Evolutionary conservation across 768 basidiomycete genomes (phyloP).

Genomic region (Boletus pseudo-olivaceus): DNA sequence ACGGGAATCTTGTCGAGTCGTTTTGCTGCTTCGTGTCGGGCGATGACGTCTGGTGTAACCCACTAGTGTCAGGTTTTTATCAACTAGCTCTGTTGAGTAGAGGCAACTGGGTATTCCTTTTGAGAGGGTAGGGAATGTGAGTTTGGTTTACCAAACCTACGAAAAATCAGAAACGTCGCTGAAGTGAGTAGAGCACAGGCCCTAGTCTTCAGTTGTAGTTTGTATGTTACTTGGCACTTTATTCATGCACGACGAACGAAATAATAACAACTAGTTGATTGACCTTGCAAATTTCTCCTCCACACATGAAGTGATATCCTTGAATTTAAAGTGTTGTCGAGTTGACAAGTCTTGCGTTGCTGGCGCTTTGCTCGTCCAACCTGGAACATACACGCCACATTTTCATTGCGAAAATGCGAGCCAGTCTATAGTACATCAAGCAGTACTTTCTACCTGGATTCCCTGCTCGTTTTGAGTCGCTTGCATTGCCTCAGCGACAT

Average conservation of each 20-base stretch:
- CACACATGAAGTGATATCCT: no score
- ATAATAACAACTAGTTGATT: no score
- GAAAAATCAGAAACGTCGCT: neutral
- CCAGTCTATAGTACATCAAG: slow-evolving; percentile 9
- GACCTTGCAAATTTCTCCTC: no score
- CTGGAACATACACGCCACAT: neutral
- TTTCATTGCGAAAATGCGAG: neutral
- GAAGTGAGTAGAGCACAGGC: neutral
- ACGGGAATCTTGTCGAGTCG: neutral
- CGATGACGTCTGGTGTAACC: neutral
- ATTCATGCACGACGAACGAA: no score
- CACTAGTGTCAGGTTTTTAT: neutral
- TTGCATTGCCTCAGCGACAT: slow-evolving; percentile 20
- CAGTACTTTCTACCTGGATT: slow-evolving; percentile 18
- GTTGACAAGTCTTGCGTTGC: neutral
- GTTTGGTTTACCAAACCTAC: neutral
- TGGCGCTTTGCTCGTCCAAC: neutral
- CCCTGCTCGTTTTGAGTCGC: slow-evolving; percentile 22
- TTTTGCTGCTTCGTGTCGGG: neutral
- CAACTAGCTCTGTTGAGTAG: neutral
- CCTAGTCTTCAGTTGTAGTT: no score
- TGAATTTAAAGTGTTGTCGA: no score
- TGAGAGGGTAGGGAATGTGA: no score
- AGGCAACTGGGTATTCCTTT: no score
- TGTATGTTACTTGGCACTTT: no score